These are phyloP conservation scores for Thyridium curvatum DNA, from an alignment of 2,329 filamentous ascomycete species.

Conservation along the genomic window DNA sequence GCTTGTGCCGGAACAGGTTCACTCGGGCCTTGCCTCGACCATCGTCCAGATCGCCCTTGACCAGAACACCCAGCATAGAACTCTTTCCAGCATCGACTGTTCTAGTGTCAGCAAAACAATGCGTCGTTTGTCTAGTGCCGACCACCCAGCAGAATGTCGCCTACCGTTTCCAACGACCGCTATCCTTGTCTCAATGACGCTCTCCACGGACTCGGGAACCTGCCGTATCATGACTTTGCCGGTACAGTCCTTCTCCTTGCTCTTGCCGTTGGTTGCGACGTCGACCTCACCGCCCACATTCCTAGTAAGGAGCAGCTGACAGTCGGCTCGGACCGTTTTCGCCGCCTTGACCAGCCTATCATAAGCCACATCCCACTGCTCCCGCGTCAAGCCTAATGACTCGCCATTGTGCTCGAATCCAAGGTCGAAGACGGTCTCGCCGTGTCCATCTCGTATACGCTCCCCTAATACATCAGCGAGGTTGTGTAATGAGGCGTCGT, in stretches of 20 bases:
- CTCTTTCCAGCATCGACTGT: slow-evolving; percentile 94
- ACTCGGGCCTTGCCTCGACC: slow-evolving; percentile 89
- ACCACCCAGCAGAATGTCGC: slow-evolving; percentile 9
- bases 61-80: slow-evolving; percentile 89
- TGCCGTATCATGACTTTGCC: slow-evolving; percentile 85
- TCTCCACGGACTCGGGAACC: slow-evolving; percentile 66
- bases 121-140: not conserved
- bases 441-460: slow-evolving; percentile 75
- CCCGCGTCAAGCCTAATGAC: slow-evolving; percentile 66
- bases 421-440: slow-evolving; percentile 86
- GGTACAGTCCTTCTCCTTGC: slow-evolving; percentile 67
- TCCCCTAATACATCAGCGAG: slow-evolving; percentile 60
- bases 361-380: slow-evolving; percentile 71
- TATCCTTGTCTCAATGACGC: slow-evolving; percentile 92
- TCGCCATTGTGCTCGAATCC: slow-evolving; percentile 88
- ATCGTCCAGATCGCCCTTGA: slow-evolving; percentile 93
- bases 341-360: slow-evolving; percentile 60
- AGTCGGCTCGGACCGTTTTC: slow-evolving; percentile 62
- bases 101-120: slow-evolving; percentile 7
- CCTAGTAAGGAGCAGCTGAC: slow-evolving; percentile 78
- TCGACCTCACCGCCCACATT: slow-evolving; percentile 78
- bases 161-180: slow-evolving; percentile 90
- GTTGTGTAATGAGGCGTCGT: slow-evolving; percentile 54
- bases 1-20: slow-evolving; percentile 95
- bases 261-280: slow-evolving; percentile 49